A percentile compares a stretch with the other conserved stretches of the same genome.
phyloP scores from a whole-genome alignment of 306 rosid species.

The Inga laurina region DNA sequence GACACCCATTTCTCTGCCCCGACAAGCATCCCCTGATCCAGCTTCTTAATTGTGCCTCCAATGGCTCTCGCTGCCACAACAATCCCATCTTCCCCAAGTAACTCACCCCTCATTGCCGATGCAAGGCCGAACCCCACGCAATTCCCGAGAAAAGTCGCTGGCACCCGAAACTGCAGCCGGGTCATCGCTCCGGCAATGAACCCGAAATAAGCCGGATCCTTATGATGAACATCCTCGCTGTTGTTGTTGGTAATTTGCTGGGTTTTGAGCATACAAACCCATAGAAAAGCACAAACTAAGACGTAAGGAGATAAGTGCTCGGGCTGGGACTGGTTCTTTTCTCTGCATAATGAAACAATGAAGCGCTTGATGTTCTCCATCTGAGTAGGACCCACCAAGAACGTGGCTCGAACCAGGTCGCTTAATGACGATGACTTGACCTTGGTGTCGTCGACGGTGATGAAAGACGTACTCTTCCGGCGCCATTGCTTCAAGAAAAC shows the following conservation, averaged over 20 bases:
- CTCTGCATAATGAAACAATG: constrained; percentile 32
- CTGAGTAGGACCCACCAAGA: constrained; percentile 23
- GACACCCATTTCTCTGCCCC: constrained; percentile 51
- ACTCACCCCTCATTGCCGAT: constrained; percentile 13
- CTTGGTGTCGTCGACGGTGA: neutral
- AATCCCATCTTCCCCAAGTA: constrained; percentile 46
- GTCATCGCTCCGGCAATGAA: constrained; percentile 56
- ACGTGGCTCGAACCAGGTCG: constrained; percentile 40
- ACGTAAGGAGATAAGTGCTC: constrained; percentile 48
- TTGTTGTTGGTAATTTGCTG: neutral
- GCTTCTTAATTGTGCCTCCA: constrained; percentile 40
- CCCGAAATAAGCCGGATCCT: constrained; percentile 42
- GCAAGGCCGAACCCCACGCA: constrained; percentile 51
- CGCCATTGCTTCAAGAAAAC: constrained; percentile 48
- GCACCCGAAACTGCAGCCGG: constrained; percentile 35
- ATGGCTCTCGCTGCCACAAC: constrained; percentile 45
- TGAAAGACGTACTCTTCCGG: constrained; percentile 19
- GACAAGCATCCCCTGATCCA: constrained; percentile 36
- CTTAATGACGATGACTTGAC: neutral
- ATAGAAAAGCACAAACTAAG: constrained; percentile 43
- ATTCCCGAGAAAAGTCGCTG: constrained; percentile 39
- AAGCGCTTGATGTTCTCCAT: constrained; percentile 39
- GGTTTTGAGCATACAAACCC: constrained; percentile 51
- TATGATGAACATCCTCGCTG: too few relatives aligned
- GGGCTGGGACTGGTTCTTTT: constrained; percentile 22